Base-by-base conservation (phyloP, 2,329 filamentous ascomycete species). In the Penicillium glabrum region DNA sequence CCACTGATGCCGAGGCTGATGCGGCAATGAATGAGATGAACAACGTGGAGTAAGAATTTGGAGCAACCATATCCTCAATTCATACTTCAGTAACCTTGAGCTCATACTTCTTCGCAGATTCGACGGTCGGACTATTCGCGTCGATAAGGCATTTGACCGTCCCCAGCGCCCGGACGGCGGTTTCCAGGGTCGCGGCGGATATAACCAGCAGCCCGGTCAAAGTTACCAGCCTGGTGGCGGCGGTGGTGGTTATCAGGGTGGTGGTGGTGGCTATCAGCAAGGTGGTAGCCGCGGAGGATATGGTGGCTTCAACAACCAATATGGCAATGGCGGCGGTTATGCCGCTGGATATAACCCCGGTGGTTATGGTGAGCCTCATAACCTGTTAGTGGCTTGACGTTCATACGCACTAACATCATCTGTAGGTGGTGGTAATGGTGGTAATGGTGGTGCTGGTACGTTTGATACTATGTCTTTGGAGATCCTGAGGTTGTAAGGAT, bases 101-200 rank as follows among this genome's bases (percentile, higher is more conserved):
- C 56, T 52, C 19, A 54, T 49, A 67, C 65, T 65, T 57, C 57
- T 58, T 52, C 52, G 61, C 65, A 96, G 93, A 69, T 96, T 98
- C 76, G 93, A 98, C 77, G 93, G 93, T 63, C 91, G 93, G 68
- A 87, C 86, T 64, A 97, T 99, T 75, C 92, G 93, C 67, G 93
- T 99, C 64, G 93, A 98, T 80, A 96, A 93, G 77, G 95, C 93
- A 60, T 93, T 91, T 57, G 93, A 97, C 76, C 88, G 87, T 64
- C 81, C 86, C 56, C 83, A 83, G 52, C 83, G 86, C 52, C 80
- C 81, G 51, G 81, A 83, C 52, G 76, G 78, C 53, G 76, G 77
- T 59, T 76, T 72, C 68, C 72, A 75, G 53, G 75, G 75, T 51
- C 76, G 79, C 54, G 74, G 79, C 62, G 77, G 77, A 59, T 78